Base-by-base conservation (phyloP, 163 green algal genomes). In the Chloroidium sp. region DNA sequence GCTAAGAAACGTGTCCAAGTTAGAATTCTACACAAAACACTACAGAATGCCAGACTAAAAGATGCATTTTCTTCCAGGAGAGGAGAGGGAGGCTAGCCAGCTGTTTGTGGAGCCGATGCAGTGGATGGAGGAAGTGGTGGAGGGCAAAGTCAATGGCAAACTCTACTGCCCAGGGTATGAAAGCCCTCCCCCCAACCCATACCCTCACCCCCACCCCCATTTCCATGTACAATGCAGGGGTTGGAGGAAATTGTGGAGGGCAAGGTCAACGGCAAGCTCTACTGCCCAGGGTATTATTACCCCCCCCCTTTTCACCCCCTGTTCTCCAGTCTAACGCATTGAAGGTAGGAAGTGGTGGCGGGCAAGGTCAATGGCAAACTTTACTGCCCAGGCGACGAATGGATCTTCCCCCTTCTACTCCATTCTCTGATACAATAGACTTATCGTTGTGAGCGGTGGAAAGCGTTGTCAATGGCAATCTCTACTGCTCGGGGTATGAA, bases 81-180 rank as follows among this genome's bases (percentile, higher is more conserved):
- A 36, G 3, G 59, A 4, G 3, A 62, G 14, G 57, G 82, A 80
- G 64, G 76, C 79, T 62, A 82, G 82, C 58, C 90, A 86, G n/a
- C 74, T 98, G 59, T 97, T 95, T 81, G 62, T 94, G 75, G 89
- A 96, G 85, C 94, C 94, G 0, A 86, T 97, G 84, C 72, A 82
- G 0, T 97, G 93, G 94, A 97, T 97, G 93, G 79, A 85, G 3
- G 82, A 82, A 10, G 75, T 86, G 1, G 76, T 88, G 68, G 75
- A 81, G 12, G 90, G 90, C 0, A 77, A 83, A 3, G 84, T 92
- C 14, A 84, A 92, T 74, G 94, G 94, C 36, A 98, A 98, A 86
- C 86, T 98, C 62, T 94, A 97, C 89, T 98, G 94, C 88, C 91
- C 90, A 4, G 82, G 82, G 82, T 87, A 77, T 76, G 76, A 2